Percentiles rank a stretch among this genome's conserved stretches.
Evolutionary conservation across 208 protist species (phyloP).

Genomic region (Tritrichomonas foetus): DNA sequence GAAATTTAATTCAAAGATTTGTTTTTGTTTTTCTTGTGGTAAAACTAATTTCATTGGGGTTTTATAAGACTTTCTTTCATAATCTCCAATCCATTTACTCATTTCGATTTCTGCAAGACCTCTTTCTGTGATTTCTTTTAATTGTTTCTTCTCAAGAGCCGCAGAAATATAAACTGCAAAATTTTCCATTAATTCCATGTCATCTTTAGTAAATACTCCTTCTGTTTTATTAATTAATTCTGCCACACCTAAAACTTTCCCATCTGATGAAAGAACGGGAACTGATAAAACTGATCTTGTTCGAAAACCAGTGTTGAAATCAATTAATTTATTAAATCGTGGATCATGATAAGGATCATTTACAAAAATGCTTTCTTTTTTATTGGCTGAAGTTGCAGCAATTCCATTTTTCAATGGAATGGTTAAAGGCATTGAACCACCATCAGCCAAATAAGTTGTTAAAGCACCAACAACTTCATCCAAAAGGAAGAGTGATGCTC

Average conservation of each 20-base stretch:
- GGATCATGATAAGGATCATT: slow-evolving; percentile 39
- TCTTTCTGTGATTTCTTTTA: neutral
- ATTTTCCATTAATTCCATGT: neutral
- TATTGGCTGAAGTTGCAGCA: neutral
- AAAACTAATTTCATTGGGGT: neutral
- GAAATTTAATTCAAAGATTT: neutral
- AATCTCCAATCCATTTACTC: slow-evolving; percentile 23
- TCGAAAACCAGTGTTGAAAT: neutral
- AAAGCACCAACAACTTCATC: neutral
- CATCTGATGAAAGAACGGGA: neutral
- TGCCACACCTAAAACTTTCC: neutral
- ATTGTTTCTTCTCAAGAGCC: neutral
- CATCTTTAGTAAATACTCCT: neutral
- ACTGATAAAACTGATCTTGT: neutral
- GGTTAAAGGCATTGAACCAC: neutral
- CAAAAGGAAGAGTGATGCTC: neutral
- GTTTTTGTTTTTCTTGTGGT: neutral
- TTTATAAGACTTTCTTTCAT: neutral
- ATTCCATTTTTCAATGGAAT: neutral
- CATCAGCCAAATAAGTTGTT: neutral
- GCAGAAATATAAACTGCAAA: neutral
- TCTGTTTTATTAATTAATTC: slow-evolving; percentile 18
- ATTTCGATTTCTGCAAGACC: neutral
- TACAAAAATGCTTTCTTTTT: neutral
- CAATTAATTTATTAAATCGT: slow-evolving; percentile 33